Base-by-base conservation (phyloP, 2,329 filamentous ascomycete genomes). In the Botrytis fragariae region DNA sequence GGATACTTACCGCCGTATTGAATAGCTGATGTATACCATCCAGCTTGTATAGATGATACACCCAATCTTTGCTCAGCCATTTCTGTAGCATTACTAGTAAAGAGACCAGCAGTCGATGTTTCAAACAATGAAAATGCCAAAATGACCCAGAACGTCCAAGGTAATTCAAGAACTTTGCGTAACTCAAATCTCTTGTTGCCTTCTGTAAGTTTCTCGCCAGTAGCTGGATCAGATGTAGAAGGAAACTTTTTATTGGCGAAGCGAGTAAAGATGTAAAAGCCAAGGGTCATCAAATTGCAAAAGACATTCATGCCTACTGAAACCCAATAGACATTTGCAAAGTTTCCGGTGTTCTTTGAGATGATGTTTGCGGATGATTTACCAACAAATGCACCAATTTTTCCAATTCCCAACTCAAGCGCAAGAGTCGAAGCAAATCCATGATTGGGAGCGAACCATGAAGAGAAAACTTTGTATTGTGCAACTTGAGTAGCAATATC, bases 401-500 rank as follows among this genome's bases (percentile, higher is more conserved):
- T 90, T 29, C 87, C 87, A 70, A 91, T 85, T 0, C 85, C 87
- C 0, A 91, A 82, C 78, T 91, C 89, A 6, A 91, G 86, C 0
- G 85, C 89, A 0, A 91, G 82, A 0, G 88, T 91, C 0, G 88
- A 88, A 0, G 88, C 89, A 77, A 91, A 91, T 1, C 89, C 89
- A 72, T 87, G 85, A 12, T 84, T 88, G 0, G 89, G 89, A 0
- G 88, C 84, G 74, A 91, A 91, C 89, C 89, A 91, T 0, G 87
- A 89, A 0, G 87, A 89, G 76, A 91, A 91, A 74, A 91, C 86
- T 74, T 90, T 89, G 79, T 90, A 91, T 78, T 90, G 88, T 0
- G 89, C 89, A 44, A 90, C 84, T 76, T 91, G 88, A 0, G 89
- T 91, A 0, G 89, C 87, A 32, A 90, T 88, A 74, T 90, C 89